Percentiles rank a stretch among this genome's conserved stretches.
Conservation (phyloP, 2,329 filamentous ascomycete genomes). For the Fusarium miscanthi region DNA sequence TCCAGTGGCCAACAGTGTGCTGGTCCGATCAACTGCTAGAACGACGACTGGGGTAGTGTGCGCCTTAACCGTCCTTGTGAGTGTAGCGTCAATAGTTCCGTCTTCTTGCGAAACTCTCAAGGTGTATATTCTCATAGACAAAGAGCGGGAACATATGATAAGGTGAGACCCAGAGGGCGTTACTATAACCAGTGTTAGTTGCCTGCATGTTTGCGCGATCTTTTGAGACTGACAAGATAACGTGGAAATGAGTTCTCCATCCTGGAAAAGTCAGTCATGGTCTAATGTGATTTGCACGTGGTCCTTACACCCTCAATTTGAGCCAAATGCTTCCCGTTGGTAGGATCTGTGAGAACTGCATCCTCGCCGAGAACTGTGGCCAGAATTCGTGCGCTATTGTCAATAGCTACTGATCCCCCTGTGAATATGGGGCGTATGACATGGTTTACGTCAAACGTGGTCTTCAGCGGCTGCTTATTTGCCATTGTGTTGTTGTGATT, state of each 20-base stretch:
- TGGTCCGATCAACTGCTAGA: conserved; percentile 84
- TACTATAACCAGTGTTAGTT: conserved; percentile 61
- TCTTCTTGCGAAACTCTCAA: conserved; percentile 70
- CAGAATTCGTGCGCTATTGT: conserved; percentile 82
- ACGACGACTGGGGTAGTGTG: conserved; percentile 92
- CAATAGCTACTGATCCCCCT: conserved; percentile 86
- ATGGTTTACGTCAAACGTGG: conserved; percentile 86
- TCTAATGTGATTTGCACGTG: background rate
- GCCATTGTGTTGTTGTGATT: conserved; percentile 57
- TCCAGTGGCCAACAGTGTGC: conserved; percentile 90
- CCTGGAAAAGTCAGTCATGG: conserved; percentile 58
- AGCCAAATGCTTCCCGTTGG: conserved; percentile 83
- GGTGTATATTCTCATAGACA: conserved; percentile 92
- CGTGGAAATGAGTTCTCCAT: conserved; percentile 83
- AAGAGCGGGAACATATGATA: conserved; percentile 91
- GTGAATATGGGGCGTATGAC: conserved; percentile 95
- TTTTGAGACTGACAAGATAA: conserved; percentile 64
- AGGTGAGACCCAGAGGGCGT: conserved; percentile 90
- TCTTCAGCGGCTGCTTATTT: conserved; percentile 75
- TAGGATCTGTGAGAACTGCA: conserved; percentile 85
- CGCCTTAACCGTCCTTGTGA: conserved; percentile 85
- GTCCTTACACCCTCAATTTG: conserved; percentile 82
- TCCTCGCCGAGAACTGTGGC: conserved; percentile 94
- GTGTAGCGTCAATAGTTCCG: conserved; percentile 70
- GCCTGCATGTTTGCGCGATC: background rate